Evolutionary conservation across 495 filamentous ascomycete species (phyloP), one percentile per base, ranked within the genome.

Genomic region (Platismatia glauca): DNA sequence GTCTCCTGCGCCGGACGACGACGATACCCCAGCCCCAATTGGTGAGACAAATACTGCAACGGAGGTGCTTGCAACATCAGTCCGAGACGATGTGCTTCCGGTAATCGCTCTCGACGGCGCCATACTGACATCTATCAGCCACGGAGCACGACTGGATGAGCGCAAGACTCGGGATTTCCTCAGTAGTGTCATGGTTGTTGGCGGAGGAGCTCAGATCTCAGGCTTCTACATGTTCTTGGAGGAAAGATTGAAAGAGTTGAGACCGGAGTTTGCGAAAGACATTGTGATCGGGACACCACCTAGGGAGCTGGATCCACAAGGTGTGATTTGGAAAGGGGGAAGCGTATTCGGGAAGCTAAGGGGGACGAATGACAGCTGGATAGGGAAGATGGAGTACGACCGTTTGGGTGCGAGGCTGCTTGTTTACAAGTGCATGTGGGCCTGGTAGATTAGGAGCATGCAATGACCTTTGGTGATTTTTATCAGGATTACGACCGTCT

Each of bases 271-370:
- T 66, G 73, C 79, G 9, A 92, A 93, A 64, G 86, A 91, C 64
- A 91, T 98, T 64, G 80, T 97, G 67, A 90, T 97, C 57, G 90
- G 89, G 39, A 82, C 84, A 20, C 92, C 90, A 41, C 95, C 94
- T 2, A 75, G 94, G 64, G 94, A 98, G 68, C 82, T 98, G 71
- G 94, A 97, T 71, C 89, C 90, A 29, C 90, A 96, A 71, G 91
- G 96, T 8, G 89, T 97, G 37, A 87, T 88, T 9, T 98, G 94
- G 94, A 98, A 98, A 80, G 94, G 94, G 3, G 95, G 89, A 5
- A 96, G 91, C 69, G 89, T 98, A 34, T 98, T 97, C 79, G 91
- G 89, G n/a, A 93, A 95, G 76, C 76, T 98, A 71, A 81, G 74
- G 63, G 76, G 79, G 35, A 89, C 88, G 13, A 96, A 97, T 74